Conservation (phyloP, 441 rosid species). For the Gossypium laxum region DNA sequence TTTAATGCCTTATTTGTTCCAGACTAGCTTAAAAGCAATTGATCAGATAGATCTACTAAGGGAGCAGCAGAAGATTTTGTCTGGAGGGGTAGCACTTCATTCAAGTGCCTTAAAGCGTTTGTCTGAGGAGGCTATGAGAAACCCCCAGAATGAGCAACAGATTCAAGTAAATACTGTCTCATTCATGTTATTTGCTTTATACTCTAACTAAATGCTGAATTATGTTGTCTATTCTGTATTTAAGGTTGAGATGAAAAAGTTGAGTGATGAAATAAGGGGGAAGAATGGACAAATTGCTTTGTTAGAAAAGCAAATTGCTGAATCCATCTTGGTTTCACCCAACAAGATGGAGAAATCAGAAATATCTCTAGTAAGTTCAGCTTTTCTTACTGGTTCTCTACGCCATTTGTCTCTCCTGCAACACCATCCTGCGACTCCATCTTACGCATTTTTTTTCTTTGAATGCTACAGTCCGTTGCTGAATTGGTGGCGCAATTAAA, state of each 20-base stretch:
- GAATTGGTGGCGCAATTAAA: constrained; percentile 68
- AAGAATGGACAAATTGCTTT: constrained; percentile 66
- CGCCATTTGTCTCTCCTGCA: constrained; percentile 9
- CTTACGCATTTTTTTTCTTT: constrained; percentile 13
- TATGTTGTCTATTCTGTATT: constrained; percentile 21
- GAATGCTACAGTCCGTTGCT: constrained; percentile 52
- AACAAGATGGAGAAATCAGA: constrained; percentile 52
- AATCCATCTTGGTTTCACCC: constrained; percentile 49
- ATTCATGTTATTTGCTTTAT: constrained; percentile 14
- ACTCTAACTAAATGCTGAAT: constrained; percentile 18
- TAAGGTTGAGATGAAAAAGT: constrained; percentile 60
- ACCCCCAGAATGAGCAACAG: constrained; percentile 56
- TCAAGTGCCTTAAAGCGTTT: constrained; percentile 62
- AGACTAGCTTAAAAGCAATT: constrained; percentile 63
- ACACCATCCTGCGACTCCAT: constrained; percentile 6
- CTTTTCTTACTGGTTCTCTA: background rate
- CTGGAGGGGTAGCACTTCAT: constrained; percentile 74
- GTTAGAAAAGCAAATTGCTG: constrained; percentile 69
- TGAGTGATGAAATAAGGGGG: constrained; percentile 53
- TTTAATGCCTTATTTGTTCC: constrained; percentile 20
- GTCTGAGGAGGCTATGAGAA: constrained; percentile 63
- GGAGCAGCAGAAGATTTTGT: constrained; percentile 82
- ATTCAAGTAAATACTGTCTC: constrained; percentile 39
- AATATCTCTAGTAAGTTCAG: constrained; percentile 46
- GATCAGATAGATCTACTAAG: constrained; percentile 76